Percentiles rank a stretch among this genome's conserved stretches.
Evolutionary conservation across 768 basidiomycete species (phyloP).

Genomic region (Mycena alexandri): DNA sequence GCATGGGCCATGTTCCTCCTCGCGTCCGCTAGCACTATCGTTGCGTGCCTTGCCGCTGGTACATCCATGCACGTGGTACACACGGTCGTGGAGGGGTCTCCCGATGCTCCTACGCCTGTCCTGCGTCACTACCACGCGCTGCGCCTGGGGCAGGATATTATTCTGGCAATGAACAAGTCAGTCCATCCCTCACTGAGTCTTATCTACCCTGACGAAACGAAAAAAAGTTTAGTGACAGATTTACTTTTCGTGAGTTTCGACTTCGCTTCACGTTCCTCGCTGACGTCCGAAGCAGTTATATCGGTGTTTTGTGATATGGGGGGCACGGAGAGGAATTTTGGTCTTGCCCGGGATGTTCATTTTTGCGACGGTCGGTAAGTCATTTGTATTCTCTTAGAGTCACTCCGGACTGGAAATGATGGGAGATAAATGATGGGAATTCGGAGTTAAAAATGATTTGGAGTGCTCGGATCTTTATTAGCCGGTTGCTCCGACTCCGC

Average conservation of each 20-base stretch:
- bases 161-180: constrained; percentile 21
- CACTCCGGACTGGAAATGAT: too few species aligned
- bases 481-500: too few species aligned
- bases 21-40: not conserved
- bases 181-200: not conserved
- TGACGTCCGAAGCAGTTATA: constrained; percentile 7
- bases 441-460: too few species aligned
- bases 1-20: constrained; percentile 24
- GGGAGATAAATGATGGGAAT: too few species aligned
- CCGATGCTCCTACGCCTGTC: not conserved
- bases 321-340: constrained; percentile 10
- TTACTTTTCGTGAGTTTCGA: constrained; percentile 10
- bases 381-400: not conserved
- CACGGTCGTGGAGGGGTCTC: constrained; percentile 11
- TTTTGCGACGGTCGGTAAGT: constrained; percentile 15
- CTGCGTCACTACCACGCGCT: constrained; percentile 13
- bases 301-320: constrained; percentile 30
- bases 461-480: too few species aligned
- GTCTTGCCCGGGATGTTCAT: constrained; percentile 7
- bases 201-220: not conserved
- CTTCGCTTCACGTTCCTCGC: not conserved
- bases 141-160: constrained; percentile 22
- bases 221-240: constrained; percentile 21
- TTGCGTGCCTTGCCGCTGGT: not conserved
- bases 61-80: constrained; percentile 19